Evolutionary conservation across 305 asterid genomes (phyloP), one percentile per base, ranked within the genome.

Genomic region (Rubia peregrina): DNA sequence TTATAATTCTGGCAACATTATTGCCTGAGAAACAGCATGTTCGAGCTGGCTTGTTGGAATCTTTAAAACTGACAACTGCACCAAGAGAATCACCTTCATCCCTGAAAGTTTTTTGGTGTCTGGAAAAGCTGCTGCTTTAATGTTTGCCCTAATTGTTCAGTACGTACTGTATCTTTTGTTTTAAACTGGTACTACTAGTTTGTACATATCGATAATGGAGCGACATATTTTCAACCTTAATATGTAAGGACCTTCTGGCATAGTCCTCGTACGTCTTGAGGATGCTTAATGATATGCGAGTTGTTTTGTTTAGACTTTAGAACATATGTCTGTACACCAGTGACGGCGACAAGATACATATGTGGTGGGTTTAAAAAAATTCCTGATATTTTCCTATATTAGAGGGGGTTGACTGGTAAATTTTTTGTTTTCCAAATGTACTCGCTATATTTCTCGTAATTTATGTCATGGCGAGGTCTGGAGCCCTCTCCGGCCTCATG

Each of bases 1-100:
- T 9, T 56, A 33, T 53, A 11, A 26, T 46, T 19, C 63, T 26
- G 68, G 19, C 61, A 21, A 42, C 53, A 53, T 44, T 81, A 81
- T 90, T 89, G 97, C 82, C 96, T 94, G 49, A 86, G 98, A 40
- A 86, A 91, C 84, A 91, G 89, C 85, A 91, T 91, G 96, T 89
- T 94, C 72, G 97, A 91, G 87, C 75, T 94, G 80, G 99, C 92
- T 94, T 1, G 97, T 94, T 38, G 96, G 96, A 17, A 91, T 94
- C 72, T 88, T 91, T 69, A 91, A 94, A 80, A 94, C 96, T 14
- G 97, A 91, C 78, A 91, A 94, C 62, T 91, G 97, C 92, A 94
- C 98, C 72, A 91, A 91, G 85, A 91, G 97, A 62, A 87, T 91
- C 64, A 85, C 96, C 9, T 89, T 94, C 82, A 91, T 89, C 76